Evolutionary conservation across 2,329 filamentous ascomycete genomes (phyloP).

Genomic region (Apiospora aurea): DNA sequence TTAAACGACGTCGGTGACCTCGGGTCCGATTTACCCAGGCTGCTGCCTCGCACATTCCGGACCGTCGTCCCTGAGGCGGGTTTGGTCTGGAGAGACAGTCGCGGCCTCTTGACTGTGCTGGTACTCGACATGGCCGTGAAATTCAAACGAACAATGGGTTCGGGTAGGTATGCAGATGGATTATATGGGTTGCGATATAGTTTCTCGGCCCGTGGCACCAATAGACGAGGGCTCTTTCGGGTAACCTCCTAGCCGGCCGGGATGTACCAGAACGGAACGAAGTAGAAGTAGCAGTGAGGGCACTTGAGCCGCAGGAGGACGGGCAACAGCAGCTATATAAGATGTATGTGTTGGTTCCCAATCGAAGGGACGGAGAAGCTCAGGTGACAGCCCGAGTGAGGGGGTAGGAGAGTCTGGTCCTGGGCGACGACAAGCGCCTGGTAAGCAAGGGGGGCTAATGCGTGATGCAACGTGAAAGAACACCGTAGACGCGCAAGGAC

Average conservation of each 20-base stretch:
- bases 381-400: constrained; percentile 17
- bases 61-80: constrained; percentile 47
- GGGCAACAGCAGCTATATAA: constrained; percentile 39
- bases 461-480: constrained; percentile 36
- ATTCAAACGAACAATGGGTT: constrained; percentile 27
- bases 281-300: constrained; percentile 28
- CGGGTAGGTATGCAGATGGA: constrained; percentile 18
- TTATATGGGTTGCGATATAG: not conserved
- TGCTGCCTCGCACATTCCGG: constrained; percentile 49
- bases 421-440: constrained; percentile 26
- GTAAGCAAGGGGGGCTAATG: constrained; percentile 41
- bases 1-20: constrained; percentile 70
- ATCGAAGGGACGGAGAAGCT: constrained; percentile 27
- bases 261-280: constrained; percentile 32
- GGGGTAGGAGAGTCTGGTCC: constrained; percentile 10
- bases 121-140: constrained; percentile 45
- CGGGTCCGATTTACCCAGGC: constrained; percentile 56
- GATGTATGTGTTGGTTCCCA: constrained; percentile 29
- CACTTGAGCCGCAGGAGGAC: constrained; percentile 30
- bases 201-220: constrained; percentile 33
- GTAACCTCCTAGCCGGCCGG: constrained; percentile 36
- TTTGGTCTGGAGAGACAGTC: constrained; percentile 64
- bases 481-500: constrained; percentile 39
- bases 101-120: constrained; percentile 55
- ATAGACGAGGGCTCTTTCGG: constrained; percentile 31